These are phyloP conservation scores for Penicillium herquei DNA, from an alignment of 495 filamentous ascomycete species.

Conservation along the genomic window DNA sequence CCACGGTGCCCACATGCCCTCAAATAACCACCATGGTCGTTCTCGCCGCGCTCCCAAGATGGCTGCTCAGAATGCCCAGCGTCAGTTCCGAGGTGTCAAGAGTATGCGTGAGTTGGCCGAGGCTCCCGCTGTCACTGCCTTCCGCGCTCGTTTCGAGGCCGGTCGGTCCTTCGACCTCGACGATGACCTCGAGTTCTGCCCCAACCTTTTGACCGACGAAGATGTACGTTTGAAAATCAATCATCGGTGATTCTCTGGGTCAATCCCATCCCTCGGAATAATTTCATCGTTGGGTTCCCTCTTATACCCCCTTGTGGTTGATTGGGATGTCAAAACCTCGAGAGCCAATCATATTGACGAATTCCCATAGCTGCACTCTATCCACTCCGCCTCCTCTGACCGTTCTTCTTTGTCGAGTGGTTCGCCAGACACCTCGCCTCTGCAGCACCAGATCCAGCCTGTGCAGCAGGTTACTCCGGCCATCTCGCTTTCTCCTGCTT, in stretches of 20 bases:
- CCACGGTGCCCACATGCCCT: constrained; percentile 48
- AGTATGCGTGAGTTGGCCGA: constrained; percentile 90
- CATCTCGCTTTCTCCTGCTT: constrained; percentile 76
- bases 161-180: constrained; percentile 95
- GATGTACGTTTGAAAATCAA: constrained; percentile 67
- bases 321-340: neutral
- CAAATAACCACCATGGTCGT: constrained; percentile 78
- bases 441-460: constrained; percentile 74
- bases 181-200: constrained; percentile 96
- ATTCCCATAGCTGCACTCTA: constrained; percentile 69
- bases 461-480: constrained; percentile 71
- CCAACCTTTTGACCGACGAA: constrained; percentile 86
- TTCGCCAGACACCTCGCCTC: constrained; percentile 88
- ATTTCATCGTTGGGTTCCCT: neutral
- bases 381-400: constrained; percentile 86
- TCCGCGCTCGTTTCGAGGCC: constrained; percentile 83
- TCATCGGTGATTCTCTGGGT: constrained; percentile 2
- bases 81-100: constrained; percentile 77
- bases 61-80: constrained; percentile 75
- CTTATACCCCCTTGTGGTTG: neutral
- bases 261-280: neutral
- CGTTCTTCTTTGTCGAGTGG: constrained; percentile 91
- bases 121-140: constrained; percentile 66
- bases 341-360: neutral
- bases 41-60: constrained; percentile 85